A percentile compares a stretch with the other conserved stretches of the same genome.
Conservation (phyloP, 352 stramenopile genomes). For the Phytophthora hibernalis region DNA sequence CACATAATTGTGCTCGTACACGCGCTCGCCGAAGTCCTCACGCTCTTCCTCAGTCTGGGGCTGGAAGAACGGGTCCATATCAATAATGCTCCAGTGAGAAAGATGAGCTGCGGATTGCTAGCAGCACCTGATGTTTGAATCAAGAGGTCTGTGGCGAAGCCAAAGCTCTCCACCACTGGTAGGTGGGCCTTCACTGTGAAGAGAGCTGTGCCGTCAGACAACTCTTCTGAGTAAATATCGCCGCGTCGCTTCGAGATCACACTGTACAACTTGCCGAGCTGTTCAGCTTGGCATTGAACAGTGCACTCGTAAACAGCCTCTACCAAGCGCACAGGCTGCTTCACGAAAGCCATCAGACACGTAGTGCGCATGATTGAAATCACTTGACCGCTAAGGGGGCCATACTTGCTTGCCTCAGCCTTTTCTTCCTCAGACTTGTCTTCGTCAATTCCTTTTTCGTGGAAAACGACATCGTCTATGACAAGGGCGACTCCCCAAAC, state of each 20-base stretch:
- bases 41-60: constrained; percentile 95
- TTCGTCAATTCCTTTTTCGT: constrained; percentile 46
- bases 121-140: constrained; percentile 95
- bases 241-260: constrained; percentile 94
- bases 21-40: constrained; percentile 94
- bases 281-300: constrained; percentile 87
- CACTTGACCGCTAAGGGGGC: constrained; percentile 79
- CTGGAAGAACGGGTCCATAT: constrained; percentile 97
- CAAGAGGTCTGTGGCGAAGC: constrained; percentile 93
- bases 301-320: constrained; percentile 93
- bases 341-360: constrained; percentile 81
- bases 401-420: constrained; percentile 54
- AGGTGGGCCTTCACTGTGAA: constrained; percentile 95
- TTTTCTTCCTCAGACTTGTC: constrained; percentile 31
- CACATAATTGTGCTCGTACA: constrained; percentile 94
- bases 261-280: constrained; percentile 95
- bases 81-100: constrained; percentile 94
- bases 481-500: constrained; percentile 92
- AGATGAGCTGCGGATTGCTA: constrained; percentile 95
- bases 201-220: constrained; percentile 93
- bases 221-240: constrained; percentile 89
- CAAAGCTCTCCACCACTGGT: constrained; percentile 95
- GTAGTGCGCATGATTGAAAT: constrained; percentile 83
- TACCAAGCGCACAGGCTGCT: constrained; percentile 90
- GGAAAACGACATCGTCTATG: constrained; percentile 80